Evolutionary conservation across 1,284 basidiomycete genomes (phyloP), one percentile per base, ranked within the genome.

Genomic region (Naganishia albida): DNA sequence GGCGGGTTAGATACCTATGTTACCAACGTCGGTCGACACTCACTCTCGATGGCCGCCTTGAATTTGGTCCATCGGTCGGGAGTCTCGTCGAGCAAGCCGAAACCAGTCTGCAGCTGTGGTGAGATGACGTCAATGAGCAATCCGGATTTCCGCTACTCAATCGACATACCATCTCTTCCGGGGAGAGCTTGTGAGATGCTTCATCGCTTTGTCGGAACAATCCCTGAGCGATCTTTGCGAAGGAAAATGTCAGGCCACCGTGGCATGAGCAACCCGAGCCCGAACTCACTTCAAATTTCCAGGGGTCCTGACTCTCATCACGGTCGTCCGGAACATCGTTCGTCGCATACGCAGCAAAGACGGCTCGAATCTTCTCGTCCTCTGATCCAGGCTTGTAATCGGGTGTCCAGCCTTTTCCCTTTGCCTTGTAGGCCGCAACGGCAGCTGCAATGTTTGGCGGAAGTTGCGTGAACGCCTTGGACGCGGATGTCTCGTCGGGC

Each of bases 31-130:
- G 7, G 2, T 28, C 3, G n/a, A 7, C 16, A 52, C 63, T 52
- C 26, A 65, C 63, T 51, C 6, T 51, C 63, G 26, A 79, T 66
- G 38, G 59, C 53, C 7, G 8, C 26, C 42, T 74, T 73, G 59
- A 80, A 71, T 63, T 76, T 76, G 16, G 62, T 28, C 78, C 78
- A 80, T 54, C 77, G 63, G 7, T 77, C 72, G 1, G 72, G 68
- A 1, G 71, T 67, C 6, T 65, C 66, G 63, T 78, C 77, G 30
- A 78, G 65, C 16, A 78, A 60, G 3, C 78, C 78, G 46, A 80
- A 80, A 23, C 38, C 70, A 71, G 15, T 70, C 60, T 34, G 71
- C 56, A 16, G 76, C 66, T 62, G 48, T n/a, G 49, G 28, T 40
- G 34, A 2, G 49, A 57, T 48, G 18, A 38, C 18, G 26, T 55